Base-by-base conservation (phyloP, 2,329 filamentous ascomycete genomes). In the Penicillium sp. region DNA sequence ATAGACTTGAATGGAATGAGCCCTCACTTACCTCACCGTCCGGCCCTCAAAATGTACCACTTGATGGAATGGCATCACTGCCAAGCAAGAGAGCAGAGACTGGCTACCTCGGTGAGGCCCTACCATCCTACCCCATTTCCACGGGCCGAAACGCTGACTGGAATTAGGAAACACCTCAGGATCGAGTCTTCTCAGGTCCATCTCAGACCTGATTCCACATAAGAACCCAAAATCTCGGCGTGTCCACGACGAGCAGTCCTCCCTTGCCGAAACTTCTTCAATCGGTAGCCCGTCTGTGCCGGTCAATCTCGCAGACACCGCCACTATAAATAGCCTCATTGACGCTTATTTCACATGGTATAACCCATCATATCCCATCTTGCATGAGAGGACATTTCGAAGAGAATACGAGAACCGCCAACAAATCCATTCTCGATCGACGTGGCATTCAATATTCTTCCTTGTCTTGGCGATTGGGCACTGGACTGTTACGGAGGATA, bases 351-450 rank as follows among this genome's bases (percentile, higher is more conserved):
- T 68, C 43, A 40, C 45, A 3, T 57, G 47, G 8, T 69, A 67
- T 49, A 63, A 69, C 40, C 46, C 52, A 6, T 62, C 62, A 1
- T 69, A 63, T 31, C 67, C 67, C 0, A 58, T 69, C 16, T 42
- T 69, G 21, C 67, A 68, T 38, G 66, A 69, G 54, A 53, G 45
- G 7, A 66, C 64, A 7, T 69, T 69, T 53, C 54, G 65, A 24
- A 52, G 57, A 41, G 61, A 53, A 41, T 60, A 59, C 41, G 39
- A 49, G 32, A 45, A 43, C 16, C 56, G 56, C 1, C 54, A 59
- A n/a, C 53, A 56, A 4, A 54, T 57, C 13, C 48, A 45, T 9
- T 22, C 45, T 8, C 21, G 49, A 18, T 59, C 60, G 16, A 59
- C 55, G 44, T 69, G 67, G 67, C 57, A 63, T 27, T 29, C 61